Evolutionary conservation across 805 yeast genomes (phyloP).

Genomic region (Candida bentonensis): DNA sequence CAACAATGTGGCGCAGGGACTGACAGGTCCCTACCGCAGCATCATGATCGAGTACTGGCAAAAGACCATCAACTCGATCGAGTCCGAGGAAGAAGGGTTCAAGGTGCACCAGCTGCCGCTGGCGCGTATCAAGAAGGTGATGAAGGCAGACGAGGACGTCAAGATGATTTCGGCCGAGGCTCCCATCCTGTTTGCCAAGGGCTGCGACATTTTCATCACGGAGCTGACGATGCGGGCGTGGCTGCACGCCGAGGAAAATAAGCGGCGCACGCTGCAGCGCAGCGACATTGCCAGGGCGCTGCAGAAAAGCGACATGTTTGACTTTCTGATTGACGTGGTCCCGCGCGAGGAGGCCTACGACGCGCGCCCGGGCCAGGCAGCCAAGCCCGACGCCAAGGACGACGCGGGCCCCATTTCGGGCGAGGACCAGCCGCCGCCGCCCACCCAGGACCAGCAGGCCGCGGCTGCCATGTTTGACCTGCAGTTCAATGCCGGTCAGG

Average conservation of each 20-base stretch:
- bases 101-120: constrained; percentile 89
- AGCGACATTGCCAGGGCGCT: constrained; percentile 92
- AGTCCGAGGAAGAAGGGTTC: constrained; percentile 78
- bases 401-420: background rate
- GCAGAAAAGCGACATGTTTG: constrained; percentile 93
- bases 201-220: constrained; percentile 93
- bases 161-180: constrained; percentile 98
- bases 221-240: constrained; percentile 97
- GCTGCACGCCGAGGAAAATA: constrained; percentile 96
- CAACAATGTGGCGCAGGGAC: constrained; percentile 85
- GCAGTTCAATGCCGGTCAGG: background rate
- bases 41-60: constrained; percentile 97
- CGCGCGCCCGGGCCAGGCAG: background rate
- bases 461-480: constrained; percentile 1
- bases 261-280: constrained; percentile 85
- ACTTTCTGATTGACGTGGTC: constrained; percentile 87
- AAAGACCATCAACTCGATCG: constrained; percentile 81
- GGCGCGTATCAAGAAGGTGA: constrained; percentile 91
- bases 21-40: constrained; percentile 67
- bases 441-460: constrained; percentile 1
- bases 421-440: background rate
- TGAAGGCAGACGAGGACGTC: constrained; percentile 96
- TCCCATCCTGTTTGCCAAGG: constrained; percentile 92
- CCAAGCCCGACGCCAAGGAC: background rate
- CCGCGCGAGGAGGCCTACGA: constrained; percentile 67